Conservation (phyloP, 805 yeast species). For the Saccharomycopsis olivae region DNA sequence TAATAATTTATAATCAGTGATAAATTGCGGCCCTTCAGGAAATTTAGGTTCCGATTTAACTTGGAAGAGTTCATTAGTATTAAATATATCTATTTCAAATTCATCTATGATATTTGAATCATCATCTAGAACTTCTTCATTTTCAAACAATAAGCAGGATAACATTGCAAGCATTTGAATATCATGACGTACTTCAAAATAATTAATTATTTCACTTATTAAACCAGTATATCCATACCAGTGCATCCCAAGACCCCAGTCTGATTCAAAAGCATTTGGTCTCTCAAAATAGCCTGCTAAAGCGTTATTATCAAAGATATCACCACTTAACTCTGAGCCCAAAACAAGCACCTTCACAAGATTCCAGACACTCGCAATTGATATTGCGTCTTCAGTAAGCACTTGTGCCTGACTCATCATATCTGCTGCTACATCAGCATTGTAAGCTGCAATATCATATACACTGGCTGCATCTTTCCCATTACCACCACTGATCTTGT, state of each 20-base stretch:
- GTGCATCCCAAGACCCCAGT: constrained; percentile 32
- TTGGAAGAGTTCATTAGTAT: no score
- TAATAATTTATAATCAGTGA: constrained; percentile 2
- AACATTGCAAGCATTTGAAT: constrained; percentile 88
- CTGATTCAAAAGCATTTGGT: constrained; percentile 20
- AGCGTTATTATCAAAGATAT: constrained; percentile 37
- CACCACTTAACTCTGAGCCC: constrained; percentile 54
- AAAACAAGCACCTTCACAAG: constrained; percentile 11
- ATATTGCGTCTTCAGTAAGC: constrained; percentile 14
- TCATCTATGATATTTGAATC: not conserved
- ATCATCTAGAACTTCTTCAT: constrained; percentile 17
- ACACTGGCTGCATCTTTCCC: constrained; percentile 38
- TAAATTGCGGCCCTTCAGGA: constrained; percentile 1
- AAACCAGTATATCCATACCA: constrained; percentile 67
- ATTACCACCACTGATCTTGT: constrained; percentile 52
- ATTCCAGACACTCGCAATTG: constrained; percentile 12
- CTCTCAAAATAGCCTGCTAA: not conserved
- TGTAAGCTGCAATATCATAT: constrained; percentile 44
- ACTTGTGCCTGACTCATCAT: not conserved
- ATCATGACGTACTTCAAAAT: constrained; percentile 55
- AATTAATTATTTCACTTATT: constrained; percentile 46
- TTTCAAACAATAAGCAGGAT: constrained; percentile 57
- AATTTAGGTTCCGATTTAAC: no score
- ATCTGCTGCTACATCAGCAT: constrained; percentile 40
- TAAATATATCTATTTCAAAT: not conserved